Evolutionary conservation across 306 rosid species (phyloP), one percentile per base, ranked within the genome.

Genomic region (Myrica gale): DNA sequence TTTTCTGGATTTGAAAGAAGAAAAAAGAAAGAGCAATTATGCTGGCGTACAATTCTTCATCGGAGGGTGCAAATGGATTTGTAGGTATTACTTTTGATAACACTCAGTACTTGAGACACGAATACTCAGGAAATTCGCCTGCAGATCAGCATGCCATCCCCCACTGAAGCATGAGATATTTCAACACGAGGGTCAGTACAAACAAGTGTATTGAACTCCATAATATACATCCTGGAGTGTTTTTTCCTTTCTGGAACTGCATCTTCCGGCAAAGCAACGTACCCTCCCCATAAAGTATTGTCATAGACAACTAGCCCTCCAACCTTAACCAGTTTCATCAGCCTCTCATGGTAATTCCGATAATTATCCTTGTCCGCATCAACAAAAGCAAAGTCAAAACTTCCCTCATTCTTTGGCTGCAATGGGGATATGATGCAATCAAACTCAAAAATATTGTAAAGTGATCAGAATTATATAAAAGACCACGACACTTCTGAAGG

Each of bases 301-400:
- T 84, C 91, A 67, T 80, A 87, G n/a, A 72, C 41, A 58, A 87
- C 69, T 7, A 87, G 51, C 43, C 88, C 91, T 4, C 91, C 91
- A 56, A 84, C 37, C 80, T 72, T 87, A 0, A 87, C 76, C 63
- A 85, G 80, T 19, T 73, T 87, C 60, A 87, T 66, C 0, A 85
- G 65, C 82, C 78, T 83, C 74, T 87, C 91, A 60, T 85, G 88
- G 62, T 85, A 87, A 5, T 83, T 83, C 52, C 74, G 19, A 19
- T 83, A 85, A 46, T 68, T 83, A 11, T 45, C 68, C 75, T 87
- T 87, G 79, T 87, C 87, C 55, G 87, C 91, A 79, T 87, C 91
- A 41, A 87, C 46, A 53, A 57, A 87, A 0, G 87, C 82, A 76
- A 81, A 87, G 26, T 87, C 89, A 68, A 45, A 85, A 4, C 41